Base-by-base conservation (phyloP, 2,329 filamentous ascomycete species). In the Diaporthe destruens region DNA sequence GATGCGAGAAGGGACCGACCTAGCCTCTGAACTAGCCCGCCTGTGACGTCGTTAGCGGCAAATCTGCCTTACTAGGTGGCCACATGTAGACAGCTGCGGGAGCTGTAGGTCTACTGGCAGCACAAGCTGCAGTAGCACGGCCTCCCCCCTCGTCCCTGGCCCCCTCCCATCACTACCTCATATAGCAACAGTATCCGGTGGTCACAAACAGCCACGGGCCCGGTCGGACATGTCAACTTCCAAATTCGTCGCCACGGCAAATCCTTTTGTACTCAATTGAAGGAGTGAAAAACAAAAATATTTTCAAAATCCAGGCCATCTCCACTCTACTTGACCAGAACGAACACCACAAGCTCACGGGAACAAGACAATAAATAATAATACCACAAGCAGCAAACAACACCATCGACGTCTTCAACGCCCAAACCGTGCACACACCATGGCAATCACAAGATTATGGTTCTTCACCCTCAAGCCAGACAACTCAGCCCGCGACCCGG, bases 361-460 rank as follows among this genome's bases (percentile, higher is more conserved):
- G 23, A 32, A 49, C 34, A 56, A 34, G 0, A 36, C 34, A 29
- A 25, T n/a, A n/a, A n/a, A n/a, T n/a, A n/a, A n/a, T n/a, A n/a
- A n/a, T 3, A 47, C 44, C 4, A 34, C 9, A 49, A 51, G 6
- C 1, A 57, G 6, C 29, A 36, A 16, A 44, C 29, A 29, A 44
- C 56, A 61, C 39, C 57, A 6, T 7, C 25, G 7, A 25, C n/a
- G 53, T n/a, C 32, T 1, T 39, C 51, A 25, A 53, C 20, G 18
- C 3, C 29, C 57, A 32, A 14, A 2, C 29, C 57, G n/a, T 25
- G 2, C 61, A n/a, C 5, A 20, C 44, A 51, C 42, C 55, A 74
- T 74, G 73, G 73, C 71, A 34, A 71, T 74, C 73, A 72, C 67
- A 44, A 72, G 73, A 44, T 66, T 74, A 8, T 74, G 73, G 73